Base-by-base conservation (phyloP, 1,139 yeast genomes). In the Suhomyces panamericanus region DNA sequence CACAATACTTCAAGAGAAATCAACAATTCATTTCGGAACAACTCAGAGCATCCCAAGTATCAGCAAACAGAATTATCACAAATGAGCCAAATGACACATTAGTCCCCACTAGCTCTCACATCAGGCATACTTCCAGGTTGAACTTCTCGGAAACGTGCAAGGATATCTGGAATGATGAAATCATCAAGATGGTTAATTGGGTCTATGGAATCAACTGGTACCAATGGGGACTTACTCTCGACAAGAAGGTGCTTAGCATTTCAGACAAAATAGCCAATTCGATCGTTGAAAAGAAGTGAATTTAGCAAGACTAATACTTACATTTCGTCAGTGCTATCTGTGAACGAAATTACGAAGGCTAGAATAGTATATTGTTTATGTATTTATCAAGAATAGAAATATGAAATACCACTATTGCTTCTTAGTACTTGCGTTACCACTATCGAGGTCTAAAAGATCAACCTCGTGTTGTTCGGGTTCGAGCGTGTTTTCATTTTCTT, bases 101-200 rank as follows among this genome's bases (percentile, higher is more conserved):
- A 22, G 66, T 73, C 17, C 78, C 75, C 47, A 59, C 66, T 33
- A 67, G 76, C 38, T 72, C 81, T 35, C 71, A 75, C 33, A 66
- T 72, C 32, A 47, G 46, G 15, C 44, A 50, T 20, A 55, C 58
- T 14, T 45, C 50, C n/a, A 56, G 73, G 32, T 59, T 60, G 4
- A 57, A 61, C 32, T 46, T 81, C 35, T 57, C 58, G 10, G 93
- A 88, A 62, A 83, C 91, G 0, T 72, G 79, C 50, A 87, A 84
- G 56, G 96, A 88, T 58, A 73, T 87, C 38, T 88, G 96, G 96
- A 85, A 88, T 58, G 83, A 80, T 43, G 95, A 87, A 60, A 77
- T 88, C 42, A 75, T 85, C 51, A 74, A 70, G 39, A 77, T 78
- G 53, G 89, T 83, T 22, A 83, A 83, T 54, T 85, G 88, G 83